Percentiles rank a stretch among this genome's conserved stretches.
phyloP scores from a whole-genome alignment of 1,284 basidiomycete genomes.

The Ganoderma leucocontextum region DNA sequence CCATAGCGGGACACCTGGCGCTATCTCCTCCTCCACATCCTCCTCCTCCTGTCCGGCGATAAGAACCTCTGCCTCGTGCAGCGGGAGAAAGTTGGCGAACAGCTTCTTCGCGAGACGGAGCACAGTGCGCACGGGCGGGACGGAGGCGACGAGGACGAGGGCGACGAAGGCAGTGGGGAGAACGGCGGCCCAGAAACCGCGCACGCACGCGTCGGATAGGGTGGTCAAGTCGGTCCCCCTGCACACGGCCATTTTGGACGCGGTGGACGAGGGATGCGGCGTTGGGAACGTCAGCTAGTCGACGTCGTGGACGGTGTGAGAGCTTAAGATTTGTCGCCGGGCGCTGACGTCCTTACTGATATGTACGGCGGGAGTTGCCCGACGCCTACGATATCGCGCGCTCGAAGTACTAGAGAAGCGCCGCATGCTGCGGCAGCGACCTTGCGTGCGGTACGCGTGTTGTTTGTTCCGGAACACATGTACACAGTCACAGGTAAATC shows the following conservation, averaged over 20 bases:
- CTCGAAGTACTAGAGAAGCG: too few species aligned
- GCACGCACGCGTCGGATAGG: slow-evolving; percentile 59
- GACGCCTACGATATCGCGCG: too few species aligned
- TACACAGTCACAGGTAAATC: too few species aligned
- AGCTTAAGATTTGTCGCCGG: neutral
- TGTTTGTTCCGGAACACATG: too few species aligned
- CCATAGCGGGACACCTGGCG: slow-evolving; percentile 55
- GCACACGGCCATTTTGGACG: slow-evolving; percentile 30
- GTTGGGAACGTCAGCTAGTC: too few species aligned
- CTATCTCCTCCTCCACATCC: slow-evolving; percentile 23
- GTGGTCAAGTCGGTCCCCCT: slow-evolving; percentile 47
- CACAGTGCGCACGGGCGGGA: slow-evolving; percentile 42
- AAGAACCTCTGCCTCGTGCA: slow-evolving; percentile 67
- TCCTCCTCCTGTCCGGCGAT: slow-evolving; percentile 38
- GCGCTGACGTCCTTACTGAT: too few species aligned
- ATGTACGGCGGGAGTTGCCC: too few species aligned
- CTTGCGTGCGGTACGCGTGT: too few species aligned
- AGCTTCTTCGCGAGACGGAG: slow-evolving; percentile 44
- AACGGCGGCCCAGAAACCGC: slow-evolving; percentile 64
- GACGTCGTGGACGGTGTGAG: neutral
- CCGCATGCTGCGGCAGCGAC: too few species aligned
- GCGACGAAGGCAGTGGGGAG: slow-evolving; percentile 59
- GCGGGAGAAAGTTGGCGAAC: slow-evolving; percentile 59
- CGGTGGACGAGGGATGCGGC: slow-evolving; percentile 14
- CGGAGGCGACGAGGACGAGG: slow-evolving; percentile 50